A percentile compares a stretch with the other conserved stretches of the same genome.
Conservation (phyloP, 345 rosid species). For the Hibiscus syriacus region DNA sequence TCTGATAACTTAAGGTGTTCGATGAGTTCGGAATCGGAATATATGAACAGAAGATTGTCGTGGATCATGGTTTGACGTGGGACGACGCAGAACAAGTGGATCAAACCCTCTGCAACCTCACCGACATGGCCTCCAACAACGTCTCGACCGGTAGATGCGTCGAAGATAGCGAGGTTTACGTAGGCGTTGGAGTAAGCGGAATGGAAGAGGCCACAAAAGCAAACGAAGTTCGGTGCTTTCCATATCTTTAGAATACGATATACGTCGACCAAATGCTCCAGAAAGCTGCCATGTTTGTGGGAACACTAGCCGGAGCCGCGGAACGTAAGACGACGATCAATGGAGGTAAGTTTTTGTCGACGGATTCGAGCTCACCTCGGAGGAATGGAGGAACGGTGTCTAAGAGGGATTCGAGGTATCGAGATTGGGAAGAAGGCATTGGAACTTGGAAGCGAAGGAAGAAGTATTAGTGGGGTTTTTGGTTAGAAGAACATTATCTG, state of each 20-base stretch:
- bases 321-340: conserved; percentile 64
- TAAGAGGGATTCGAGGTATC: conserved; percentile 36
- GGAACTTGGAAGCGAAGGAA: neutral
- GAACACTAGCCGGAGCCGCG: conserved; percentile 98
- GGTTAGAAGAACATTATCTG: neutral
- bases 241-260: conserved; percentile 76
- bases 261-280: conserved; percentile 71
- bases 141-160: conserved; percentile 70
- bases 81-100: conserved; percentile 73
- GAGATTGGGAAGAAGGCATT: conserved; percentile 16
- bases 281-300: conserved; percentile 92
- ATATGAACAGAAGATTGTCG: conserved; percentile 66
- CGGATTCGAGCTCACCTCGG: conserved; percentile 66
- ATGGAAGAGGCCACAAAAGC: conserved; percentile 91
- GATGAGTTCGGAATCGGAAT: conserved; percentile 59
- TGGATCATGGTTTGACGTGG: conserved; percentile 75
- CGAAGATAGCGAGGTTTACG: conserved; percentile 81
- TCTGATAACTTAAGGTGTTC: conserved; percentile 56
- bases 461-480: neutral
- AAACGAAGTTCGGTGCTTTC: conserved; percentile 67
- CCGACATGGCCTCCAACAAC: conserved; percentile 74
- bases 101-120: conserved; percentile 68
- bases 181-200: conserved; percentile 92
- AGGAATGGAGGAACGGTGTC: conserved; percentile 60
- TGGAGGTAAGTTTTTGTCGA: conserved; percentile 54